Conservation (phyloP, 257 asterid genomes). For the Marsdenia floribunda region DNA sequence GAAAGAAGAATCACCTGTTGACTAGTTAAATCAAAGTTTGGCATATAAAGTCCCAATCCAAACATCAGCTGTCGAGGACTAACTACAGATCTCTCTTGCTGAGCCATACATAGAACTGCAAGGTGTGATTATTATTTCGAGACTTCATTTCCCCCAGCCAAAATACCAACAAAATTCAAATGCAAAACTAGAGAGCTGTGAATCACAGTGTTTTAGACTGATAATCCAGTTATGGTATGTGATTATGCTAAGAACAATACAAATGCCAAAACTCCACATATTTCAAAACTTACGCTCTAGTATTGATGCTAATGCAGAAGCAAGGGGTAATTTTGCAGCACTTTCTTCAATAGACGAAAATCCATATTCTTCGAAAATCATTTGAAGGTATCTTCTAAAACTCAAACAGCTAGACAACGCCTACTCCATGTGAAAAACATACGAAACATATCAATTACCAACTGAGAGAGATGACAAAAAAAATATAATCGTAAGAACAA, state of each 20-base stretch:
- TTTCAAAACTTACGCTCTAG: conserved; percentile 48
- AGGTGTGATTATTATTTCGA: conserved; percentile 10
- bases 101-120: conserved; percentile 59
- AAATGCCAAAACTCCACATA: not conserved
- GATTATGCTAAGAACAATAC: not conserved
- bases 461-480: not conserved
- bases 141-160: not conserved
- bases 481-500: not conserved
- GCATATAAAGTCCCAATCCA: conserved; percentile 63
- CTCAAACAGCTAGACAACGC: conserved; percentile 77
- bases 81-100: conserved; percentile 47
- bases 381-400: conserved; percentile 47
- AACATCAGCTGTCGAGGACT: conserved; percentile 76
- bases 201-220: not conserved
- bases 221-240: not conserved
- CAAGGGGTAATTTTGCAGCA: conserved; percentile 46
- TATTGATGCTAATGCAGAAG: conserved; percentile 48
- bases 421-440: conserved; percentile 29
- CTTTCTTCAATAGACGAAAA: conserved; percentile 33
- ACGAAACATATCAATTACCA: not conserved
- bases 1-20: conserved; percentile 59
- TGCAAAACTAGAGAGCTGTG: not conserved
- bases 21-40: conserved; percentile 66
- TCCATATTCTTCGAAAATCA: conserved; percentile 45
- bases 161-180: not conserved